Evolutionary conservation across 2,329 filamentous ascomycete species (phyloP).

Genomic region (Trematosphaeria pertusa): DNA sequence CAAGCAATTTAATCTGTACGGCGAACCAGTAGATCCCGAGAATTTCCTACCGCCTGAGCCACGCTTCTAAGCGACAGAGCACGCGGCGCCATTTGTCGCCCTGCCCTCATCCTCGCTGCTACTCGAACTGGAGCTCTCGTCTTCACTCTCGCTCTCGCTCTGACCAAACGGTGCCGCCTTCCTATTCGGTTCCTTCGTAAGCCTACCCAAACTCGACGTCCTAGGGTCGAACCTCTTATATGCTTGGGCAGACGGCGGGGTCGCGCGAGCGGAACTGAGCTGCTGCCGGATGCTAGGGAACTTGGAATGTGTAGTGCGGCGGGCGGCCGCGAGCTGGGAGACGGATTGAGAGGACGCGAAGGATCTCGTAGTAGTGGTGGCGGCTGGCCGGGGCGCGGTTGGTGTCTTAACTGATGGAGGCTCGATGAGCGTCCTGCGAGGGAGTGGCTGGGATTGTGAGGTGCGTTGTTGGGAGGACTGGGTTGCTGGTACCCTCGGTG

Average conservation of each 20-base stretch:
- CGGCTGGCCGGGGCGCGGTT: constrained; percentile 14
- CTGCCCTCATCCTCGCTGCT: constrained; percentile 9
- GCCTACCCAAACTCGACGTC: constrained; percentile 9
- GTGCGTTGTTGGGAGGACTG: constrained; percentile 8
- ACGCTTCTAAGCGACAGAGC: constrained; percentile 8
- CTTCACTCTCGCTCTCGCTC: constrained; percentile 1
- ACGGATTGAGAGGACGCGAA: constrained; percentile 3
- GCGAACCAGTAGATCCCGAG: too few species aligned
- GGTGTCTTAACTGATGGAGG: too few species aligned
- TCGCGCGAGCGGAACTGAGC: not conserved
- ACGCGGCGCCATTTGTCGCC: not conserved
- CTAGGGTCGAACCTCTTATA: constrained; percentile 12
- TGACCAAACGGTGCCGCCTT: constrained; percentile 1
- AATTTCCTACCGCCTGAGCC: too few species aligned
- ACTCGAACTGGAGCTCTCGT: constrained; percentile 10
- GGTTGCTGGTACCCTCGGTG: constrained; percentile 13
- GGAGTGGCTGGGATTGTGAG: constrained; percentile 10
- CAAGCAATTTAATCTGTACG: too few species aligned
- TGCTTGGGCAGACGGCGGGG: not conserved
- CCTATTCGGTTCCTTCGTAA: constrained; percentile 12
- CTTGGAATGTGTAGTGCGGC: constrained; percentile 5
- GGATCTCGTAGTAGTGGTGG: not conserved
- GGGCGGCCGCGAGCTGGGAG: not conserved
- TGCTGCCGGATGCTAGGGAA: constrained; percentile 17
- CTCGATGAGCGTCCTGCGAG: constrained; percentile 10